Percentiles rank a stretch among this genome's conserved stretches.
phyloP scores from a whole-genome alignment of 345 rosid genomes.

The Lepidium didymum region DNA sequence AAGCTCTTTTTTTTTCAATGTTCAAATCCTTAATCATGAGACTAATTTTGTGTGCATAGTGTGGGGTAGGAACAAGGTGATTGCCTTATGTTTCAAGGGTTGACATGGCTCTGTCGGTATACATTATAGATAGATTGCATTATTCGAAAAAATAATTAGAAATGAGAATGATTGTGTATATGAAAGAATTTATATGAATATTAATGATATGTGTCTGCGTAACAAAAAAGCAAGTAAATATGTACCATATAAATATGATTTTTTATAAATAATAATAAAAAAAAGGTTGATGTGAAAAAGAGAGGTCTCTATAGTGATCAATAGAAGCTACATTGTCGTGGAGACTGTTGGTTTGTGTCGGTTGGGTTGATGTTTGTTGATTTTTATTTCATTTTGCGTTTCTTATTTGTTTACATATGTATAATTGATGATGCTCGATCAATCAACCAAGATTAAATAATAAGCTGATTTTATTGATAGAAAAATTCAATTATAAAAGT shows the following conservation, averaged over 20 bases:
- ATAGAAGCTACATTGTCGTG: constrained; percentile 20
- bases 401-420: not conserved
- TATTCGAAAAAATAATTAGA: constrained; percentile 3
- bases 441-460: too few species aligned
- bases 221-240: constrained; percentile 21
- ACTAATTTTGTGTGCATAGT: not conserved
- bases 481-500: too few species aligned
- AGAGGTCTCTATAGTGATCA: not conserved
- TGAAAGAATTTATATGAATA: constrained; percentile 3
- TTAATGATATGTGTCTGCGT: constrained; percentile 22
- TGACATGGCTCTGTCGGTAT: not conserved
- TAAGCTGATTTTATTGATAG: too few species aligned
- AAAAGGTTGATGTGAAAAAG: constrained; percentile 19
- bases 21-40: not conserved
- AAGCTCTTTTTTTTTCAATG: not conserved
- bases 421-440: too few species aligned
- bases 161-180: constrained; percentile 2
- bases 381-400: constrained; percentile 10
- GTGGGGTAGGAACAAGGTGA: not conserved
- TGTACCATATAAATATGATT: not conserved
- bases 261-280: too few species aligned
- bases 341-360: constrained; percentile 27
- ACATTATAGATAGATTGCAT: not conserved
- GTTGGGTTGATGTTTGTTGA: constrained; percentile 19
- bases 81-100: not conserved